Conservation (phyloP, 179 eudicot genomes). For the Silene vulgaris region DNA sequence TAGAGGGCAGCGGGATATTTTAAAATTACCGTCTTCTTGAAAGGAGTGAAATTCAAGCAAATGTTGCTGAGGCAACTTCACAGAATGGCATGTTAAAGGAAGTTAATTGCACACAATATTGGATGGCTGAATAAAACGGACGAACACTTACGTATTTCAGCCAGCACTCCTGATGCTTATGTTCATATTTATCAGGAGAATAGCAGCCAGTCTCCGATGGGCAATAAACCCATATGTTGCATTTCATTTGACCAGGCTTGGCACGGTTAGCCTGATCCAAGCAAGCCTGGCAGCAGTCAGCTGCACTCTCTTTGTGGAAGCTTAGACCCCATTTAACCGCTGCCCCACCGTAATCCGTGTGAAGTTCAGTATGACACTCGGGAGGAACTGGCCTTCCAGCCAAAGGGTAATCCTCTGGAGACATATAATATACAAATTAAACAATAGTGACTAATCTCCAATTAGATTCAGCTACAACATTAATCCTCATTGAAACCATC, state of each 20-base stretch:
- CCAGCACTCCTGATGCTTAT: conserved; percentile 91
- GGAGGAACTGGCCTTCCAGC: conserved; percentile 77
- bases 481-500: too few relatives aligned
- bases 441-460: too few relatives aligned
- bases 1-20: too few relatives aligned
- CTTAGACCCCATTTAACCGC: conserved; percentile 97
- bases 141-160: conserved; percentile 69
- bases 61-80: too few relatives aligned
- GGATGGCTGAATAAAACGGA: background rate
- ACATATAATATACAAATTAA: background rate
- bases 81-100: too few relatives aligned
- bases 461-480: too few relatives aligned
- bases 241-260: conserved; percentile 60
- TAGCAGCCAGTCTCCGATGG: conserved; percentile 81
- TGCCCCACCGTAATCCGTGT: conserved; percentile 75
- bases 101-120: too few relatives aligned
- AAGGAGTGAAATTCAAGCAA: too few relatives aligned
- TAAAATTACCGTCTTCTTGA: too few relatives aligned
- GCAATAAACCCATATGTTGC: conserved; percentile 97
- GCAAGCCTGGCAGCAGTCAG: conserved; percentile 95
- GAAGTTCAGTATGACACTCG: conserved; percentile 72
- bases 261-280: conserved; percentile 77
- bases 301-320: conserved; percentile 83
- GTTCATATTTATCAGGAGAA: conserved; percentile 87
- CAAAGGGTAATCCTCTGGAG: conserved; percentile 59